These are phyloP conservation scores for Chenopodium album DNA, from an alignment of 148 eudicot species.

Conservation along the genomic window DNA sequence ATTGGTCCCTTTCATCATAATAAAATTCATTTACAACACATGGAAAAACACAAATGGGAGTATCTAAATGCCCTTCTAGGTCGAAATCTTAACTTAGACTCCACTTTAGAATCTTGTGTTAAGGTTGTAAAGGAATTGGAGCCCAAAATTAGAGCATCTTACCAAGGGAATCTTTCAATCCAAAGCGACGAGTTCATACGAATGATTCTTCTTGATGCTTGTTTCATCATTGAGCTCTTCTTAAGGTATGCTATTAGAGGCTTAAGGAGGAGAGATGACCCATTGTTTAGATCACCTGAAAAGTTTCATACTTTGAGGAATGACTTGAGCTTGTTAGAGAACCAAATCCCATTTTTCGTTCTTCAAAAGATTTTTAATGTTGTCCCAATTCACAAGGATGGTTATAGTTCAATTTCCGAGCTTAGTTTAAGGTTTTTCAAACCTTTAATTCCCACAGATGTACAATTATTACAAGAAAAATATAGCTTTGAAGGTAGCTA, in stretches of 20 bases:
- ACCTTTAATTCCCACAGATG: conserved; percentile 37
- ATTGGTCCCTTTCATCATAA: conserved; percentile 60
- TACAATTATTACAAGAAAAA: conserved; percentile 22
- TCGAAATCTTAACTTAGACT: conserved; percentile 28
- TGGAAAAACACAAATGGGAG: conserved; percentile 54
- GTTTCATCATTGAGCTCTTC: conserved; percentile 62
- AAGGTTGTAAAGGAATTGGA: conserved; percentile 40
- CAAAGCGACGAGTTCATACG: conserved; percentile 39
- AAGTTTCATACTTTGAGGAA: conserved; percentile 31
- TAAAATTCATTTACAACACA: conserved; percentile 20
- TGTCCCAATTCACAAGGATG: conserved; percentile 38
- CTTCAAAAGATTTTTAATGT: conserved; percentile 37
- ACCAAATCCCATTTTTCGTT: conserved; percentile 59
- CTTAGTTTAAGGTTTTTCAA: conserved; percentile 49
- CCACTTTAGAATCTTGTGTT: conserved; percentile 36
- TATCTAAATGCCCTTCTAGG: conserved; percentile 44
- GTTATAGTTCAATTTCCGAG: conserved; percentile 30
- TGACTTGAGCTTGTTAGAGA: conserved; percentile 56
- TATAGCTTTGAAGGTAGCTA: conserved; percentile 35
- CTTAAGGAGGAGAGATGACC: conserved; percentile 54
- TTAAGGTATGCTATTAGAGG: conserved; percentile 33
- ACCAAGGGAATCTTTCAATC: conserved; percentile 26
- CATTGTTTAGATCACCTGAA: conserved; percentile 30
- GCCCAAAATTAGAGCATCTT: conserved; percentile 49
- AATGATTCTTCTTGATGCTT: conserved; percentile 51